A percentile compares a stretch with the other conserved stretches of the same genome.
phyloP scores from a whole-genome alignment of 2,329 filamentous ascomycete species.

The Torrubiella hemipterigena region DNA sequence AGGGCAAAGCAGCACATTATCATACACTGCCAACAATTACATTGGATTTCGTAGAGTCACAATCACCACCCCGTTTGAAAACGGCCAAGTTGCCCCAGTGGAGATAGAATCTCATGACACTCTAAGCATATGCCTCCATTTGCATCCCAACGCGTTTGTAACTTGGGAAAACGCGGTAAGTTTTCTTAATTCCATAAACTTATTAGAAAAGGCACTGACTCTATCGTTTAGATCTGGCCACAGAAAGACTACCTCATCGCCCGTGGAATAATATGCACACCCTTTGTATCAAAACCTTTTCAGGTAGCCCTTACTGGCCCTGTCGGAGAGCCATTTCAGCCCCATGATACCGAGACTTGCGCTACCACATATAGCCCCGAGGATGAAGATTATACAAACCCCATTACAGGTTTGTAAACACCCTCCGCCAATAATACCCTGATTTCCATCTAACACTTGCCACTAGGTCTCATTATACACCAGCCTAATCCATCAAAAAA shows the following conservation, averaged over 20 bases:
- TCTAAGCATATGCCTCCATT: slow-evolving; percentile 35
- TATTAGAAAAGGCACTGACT: not conserved
- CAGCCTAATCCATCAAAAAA: slow-evolving; percentile 13
- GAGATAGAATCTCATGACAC: slow-evolving; percentile 27
- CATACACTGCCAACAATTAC: slow-evolving; percentile 37
- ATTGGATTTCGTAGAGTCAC: slow-evolving; percentile 42
- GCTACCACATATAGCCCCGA: slow-evolving; percentile 29
- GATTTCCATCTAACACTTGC: not conserved
- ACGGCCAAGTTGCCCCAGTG: slow-evolving; percentile 22
- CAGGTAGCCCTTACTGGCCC: slow-evolving; percentile 29
- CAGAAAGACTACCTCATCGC: slow-evolving; percentile 25
- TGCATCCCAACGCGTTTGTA: slow-evolving; percentile 40
- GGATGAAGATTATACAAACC: slow-evolving; percentile 24
- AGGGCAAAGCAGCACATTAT: slow-evolving; percentile 29
- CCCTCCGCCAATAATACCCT: too few relatives aligned
- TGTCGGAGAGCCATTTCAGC: slow-evolving; percentile 9
- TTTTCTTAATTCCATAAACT: not conserved
- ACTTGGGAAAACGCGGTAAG: slow-evolving; percentile 41
- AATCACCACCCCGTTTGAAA: slow-evolving; percentile 21
- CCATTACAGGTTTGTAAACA: slow-evolving; percentile 33
- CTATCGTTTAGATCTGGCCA: slow-evolving; percentile 27
- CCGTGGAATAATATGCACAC: slow-evolving; percentile 42
- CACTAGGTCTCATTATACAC: slow-evolving; percentile 33
- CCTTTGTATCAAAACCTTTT: slow-evolving; percentile 36
- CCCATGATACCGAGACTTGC: slow-evolving; percentile 32